Evolutionary conservation across 1,139 yeast species (phyloP), one percentile per base, ranked within the genome.

Genomic region (Candida sp.): DNA sequence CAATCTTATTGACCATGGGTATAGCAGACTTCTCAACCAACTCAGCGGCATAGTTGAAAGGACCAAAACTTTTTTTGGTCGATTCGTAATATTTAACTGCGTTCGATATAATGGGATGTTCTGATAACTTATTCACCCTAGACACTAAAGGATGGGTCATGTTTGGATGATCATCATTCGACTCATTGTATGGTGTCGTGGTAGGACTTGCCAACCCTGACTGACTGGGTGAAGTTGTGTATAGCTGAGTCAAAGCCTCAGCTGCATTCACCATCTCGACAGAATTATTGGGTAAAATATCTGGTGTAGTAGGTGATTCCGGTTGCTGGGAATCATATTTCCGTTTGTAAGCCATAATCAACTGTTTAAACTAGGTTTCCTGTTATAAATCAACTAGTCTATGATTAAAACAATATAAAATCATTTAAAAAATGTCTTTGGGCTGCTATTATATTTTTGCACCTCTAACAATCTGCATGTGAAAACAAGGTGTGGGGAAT

Each of bases 41-140:
- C 38, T 77, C 87, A 2, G 87, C 87, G 33, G 87, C 85, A 56
- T 81, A 81, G 55, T 77, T 79, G 57, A 83, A 80, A 5, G 84
- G 79, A 4, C 82, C 77, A 47, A 73, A 75, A 45, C 74, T 75
- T 41, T 75, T 54, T 53, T 81, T 82, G 34, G 81, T 73, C 27
- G 70, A 64, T 53, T 81, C 83, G 58, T 82, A 82, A 43, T 78
- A 82, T 47, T 71, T 73, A 33, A 79, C 81, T 2, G 87, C 87
- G 49, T 79, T 71, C 39, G 78, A 70, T 15, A 80, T 82, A 19
- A 79, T 55, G 1, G 82, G 81, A 52, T 74, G 78, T 44, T 58
- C 63, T 30, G 71, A 58, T 8, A 73, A 76, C 50, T 70, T 68
- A 40, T 67, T 68, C 34, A 79, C 79, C 41, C 72, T 68, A 21